Evolutionary conservation across 208 protist species (phyloP), one percentile per base, ranked within the genome.

Genomic region (Wallacemonas sp.): DNA sequence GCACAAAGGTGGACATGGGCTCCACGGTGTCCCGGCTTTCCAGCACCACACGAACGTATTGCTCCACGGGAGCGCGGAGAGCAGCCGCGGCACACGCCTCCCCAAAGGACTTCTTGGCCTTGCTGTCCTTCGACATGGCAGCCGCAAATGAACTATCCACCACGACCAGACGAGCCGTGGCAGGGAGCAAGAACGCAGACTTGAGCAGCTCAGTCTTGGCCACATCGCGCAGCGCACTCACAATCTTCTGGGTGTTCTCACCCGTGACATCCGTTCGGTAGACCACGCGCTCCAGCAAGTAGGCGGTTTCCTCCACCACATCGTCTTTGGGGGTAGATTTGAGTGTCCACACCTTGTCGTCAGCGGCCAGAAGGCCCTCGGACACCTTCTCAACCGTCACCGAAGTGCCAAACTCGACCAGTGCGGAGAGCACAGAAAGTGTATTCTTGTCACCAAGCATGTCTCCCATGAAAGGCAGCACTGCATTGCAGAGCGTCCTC

Each of bases 371-470:
- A 7, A 92, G 55, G 29, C 71, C 63, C 22, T 52, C 52, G 20
- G 75, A 31, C 12, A 96, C 26, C 10, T 57, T 46, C 23, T 92
- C 74, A 14, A 96, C 84, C 26, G 90, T 93, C 1, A 46, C 45
- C 3, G 68, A 41, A 16, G 90, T 96, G 41, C 90, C 87, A 73
- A 87, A 93, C 23, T 79, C 74, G 26, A 96, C 80, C 54, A 96
- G 72, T 16, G 87, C 76, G 14, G 72, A 83, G 31, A 96, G 64
- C 52, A 96, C 87, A 18, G 77, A 79, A 29, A 91, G 75, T 12
- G 84, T 83, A 25, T 65, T 36, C 7, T 23, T 20, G 36, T 80
- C 72, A 1, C 73, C 65, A 28, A 92, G 44, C 74, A 96, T 81
- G 12, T 77, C 69, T 28, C 54, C 23, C 2, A 91, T 67, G 63